Evolutionary conservation across 1,284 basidiomycete species (phyloP), one percentile per base, ranked within the genome.

Genomic region (Irpex sp.): DNA sequence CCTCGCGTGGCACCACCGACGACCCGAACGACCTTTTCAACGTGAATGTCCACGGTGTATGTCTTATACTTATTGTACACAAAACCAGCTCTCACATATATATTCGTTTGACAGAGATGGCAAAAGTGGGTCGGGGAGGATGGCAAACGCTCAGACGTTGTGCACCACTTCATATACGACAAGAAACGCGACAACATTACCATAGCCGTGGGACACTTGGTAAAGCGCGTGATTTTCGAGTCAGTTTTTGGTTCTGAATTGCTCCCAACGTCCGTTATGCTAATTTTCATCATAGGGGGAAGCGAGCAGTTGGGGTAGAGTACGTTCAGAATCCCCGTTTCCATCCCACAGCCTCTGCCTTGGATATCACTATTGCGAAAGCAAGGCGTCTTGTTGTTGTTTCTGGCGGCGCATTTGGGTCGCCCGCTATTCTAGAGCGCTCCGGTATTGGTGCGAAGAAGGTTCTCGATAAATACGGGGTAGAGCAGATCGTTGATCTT

Each of bases 141-240:
- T 26, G 57, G 87, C 54, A 79, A 65, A 58, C 82, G 87, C 9
- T 86, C 81, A 0, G 86, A 88, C 67, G 67, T 81, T 1, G 79
- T 86, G 1, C 84, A 86, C 65, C 66, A 78, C 64, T 86, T 61
- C 60, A 63, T 70, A 34, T 70, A 70, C 52, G 56, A 61, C n/a
- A 63, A 62, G 37, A 57, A 58, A 7, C 61, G 63, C 13, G 36
- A 56, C 9, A 65, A 59, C 9, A 26, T 62, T 3, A 66, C 59
- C 8, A 60, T 69, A 4, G 17, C 26, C n/a, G 65, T 66, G 7
- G 65, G 65, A 5, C 58, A 65, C 11, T 64, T 64, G 44, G 69
- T 70, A 8, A 62, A 64, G 38, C 64, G 68, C 21, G 62, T 70
- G 31, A 51, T 65, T 8, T 59, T 65, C 38, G 64, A 65, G 64